Evolutionary conservation across 371 early-diverging fungal species (phyloP).

Genomic region (Haplosporangium sp.): DNA sequence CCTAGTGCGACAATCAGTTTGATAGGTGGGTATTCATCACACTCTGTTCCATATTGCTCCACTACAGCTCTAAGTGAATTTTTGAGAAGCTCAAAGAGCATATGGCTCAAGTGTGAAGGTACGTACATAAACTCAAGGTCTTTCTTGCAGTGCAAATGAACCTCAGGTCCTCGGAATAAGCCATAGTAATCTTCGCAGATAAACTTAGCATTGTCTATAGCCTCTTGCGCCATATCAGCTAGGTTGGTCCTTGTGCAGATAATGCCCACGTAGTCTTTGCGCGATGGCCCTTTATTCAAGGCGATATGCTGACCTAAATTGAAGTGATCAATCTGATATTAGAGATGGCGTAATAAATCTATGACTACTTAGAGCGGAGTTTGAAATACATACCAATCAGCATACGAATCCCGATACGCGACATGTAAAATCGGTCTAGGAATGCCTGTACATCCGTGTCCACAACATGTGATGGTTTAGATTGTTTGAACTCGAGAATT

Average conservation of each 20-base stretch:
- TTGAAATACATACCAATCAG: constrained; percentile 75
- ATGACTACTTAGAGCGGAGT: not conserved
- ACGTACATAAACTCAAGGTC: constrained; percentile 97
- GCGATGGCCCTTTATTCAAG: constrained; percentile 70
- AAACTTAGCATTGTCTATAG: constrained; percentile 91
- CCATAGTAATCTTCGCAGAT: constrained; percentile 95
- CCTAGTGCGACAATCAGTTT: constrained; percentile 94
- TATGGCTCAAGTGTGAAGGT: constrained; percentile 95
- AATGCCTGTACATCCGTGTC: constrained; percentile 92
- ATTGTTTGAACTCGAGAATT: constrained; percentile 91
- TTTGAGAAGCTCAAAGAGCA: constrained; percentile 97
- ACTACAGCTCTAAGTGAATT: constrained; percentile 96
- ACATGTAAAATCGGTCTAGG: constrained; percentile 97
- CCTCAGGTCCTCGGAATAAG: constrained; percentile 83
- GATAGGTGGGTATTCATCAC: constrained; percentile 91
- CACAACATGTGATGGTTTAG: constrained; percentile 66
- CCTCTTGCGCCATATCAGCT: constrained; percentile 83
- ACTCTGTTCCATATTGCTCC: constrained; percentile 89
- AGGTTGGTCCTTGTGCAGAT: constrained; percentile 93
- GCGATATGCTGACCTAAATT: constrained; percentile 80
- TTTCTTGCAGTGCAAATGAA: constrained; percentile 85
- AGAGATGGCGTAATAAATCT: not conserved
- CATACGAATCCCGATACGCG: constrained; percentile 98
- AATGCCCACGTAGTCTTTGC: constrained; percentile 91
- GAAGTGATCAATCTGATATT: not conserved